Evolutionary conservation across 805 yeast species (phyloP), one percentile per base, ranked within the genome.

Genomic region (Teunomyces pallodes): DNA sequence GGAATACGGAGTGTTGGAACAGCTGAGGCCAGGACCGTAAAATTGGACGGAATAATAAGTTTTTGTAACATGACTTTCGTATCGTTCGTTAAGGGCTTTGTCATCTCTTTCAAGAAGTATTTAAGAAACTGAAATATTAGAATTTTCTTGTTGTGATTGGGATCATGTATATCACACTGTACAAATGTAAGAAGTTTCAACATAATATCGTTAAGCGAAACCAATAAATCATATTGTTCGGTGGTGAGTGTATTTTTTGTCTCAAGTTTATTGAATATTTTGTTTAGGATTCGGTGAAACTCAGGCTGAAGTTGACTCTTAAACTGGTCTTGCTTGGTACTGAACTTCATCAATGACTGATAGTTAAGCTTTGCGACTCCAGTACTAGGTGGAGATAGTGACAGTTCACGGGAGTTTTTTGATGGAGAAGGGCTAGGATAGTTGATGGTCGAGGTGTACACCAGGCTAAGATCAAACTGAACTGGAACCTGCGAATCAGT

Each of bases 71-170:
- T 51, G 12, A 48, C 36, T 43, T 56, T 49, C 9, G 56, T 43
- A 40, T 41, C 46, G 26, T 36, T 48, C 43, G 43, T 28, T 41
- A 29, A 16, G 13, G 42, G 42, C 36, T 68, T 69, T 20, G 60
- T 46, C 20, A 73, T 46, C 42, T 74, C 78, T 48, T 69, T 70
- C 39, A 73, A 50, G 8, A 73, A 52, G 43, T 71, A 71, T 53
- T 72, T 71, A 46, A 73, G 54, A 46, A 66, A 70, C 49, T 71
- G 77, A 45, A 68, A 70, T 9, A 68, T 49, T n/a, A 73, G 43
- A 2, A 71, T 51, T 47, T 67, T 69, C 32, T 57, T 45, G 36
- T 51, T 57, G n/a, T 50, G 38, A 4, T 36, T 40, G 13, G 56
- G 56, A 12, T 53, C 41, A 10, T 50, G 50, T 27, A 44, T 35